Conservation (phyloP, 805 yeast species). For the Candida chauliodis region DNA sequence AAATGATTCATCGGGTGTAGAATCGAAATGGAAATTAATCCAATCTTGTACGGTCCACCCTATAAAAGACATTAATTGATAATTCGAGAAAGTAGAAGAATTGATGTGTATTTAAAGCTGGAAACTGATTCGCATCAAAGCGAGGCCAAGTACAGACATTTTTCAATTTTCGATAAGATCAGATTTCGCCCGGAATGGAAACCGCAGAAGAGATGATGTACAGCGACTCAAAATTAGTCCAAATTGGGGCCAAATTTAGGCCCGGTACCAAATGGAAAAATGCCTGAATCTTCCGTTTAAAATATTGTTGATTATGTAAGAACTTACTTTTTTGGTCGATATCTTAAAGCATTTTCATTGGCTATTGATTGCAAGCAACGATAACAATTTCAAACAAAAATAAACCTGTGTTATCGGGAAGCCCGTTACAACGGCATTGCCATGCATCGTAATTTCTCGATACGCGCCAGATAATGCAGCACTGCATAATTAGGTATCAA, state of each 20-base stretch:
- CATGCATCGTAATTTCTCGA: not conserved
- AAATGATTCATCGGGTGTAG: conserved; percentile 61
- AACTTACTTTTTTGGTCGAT: no score
- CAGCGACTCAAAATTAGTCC: not conserved
- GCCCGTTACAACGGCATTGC: not conserved
- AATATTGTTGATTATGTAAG: no score
- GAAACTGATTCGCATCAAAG: not conserved
- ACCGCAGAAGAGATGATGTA: not conserved
- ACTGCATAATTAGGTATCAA: no score
- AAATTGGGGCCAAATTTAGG: no score
- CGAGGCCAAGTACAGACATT: not conserved
- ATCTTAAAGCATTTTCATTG: not conserved
- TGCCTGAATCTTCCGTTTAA: no score
- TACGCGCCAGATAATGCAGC: not conserved
- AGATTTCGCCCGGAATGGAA: conserved; percentile 2
- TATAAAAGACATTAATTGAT: conserved; percentile 15
- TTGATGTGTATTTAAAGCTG: not conserved
- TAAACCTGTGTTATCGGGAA: conserved; percentile 4
- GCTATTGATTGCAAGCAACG: not conserved
- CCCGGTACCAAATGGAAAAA: no score
- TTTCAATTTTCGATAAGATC: conserved; percentile 3
- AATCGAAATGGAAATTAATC: conserved; percentile 61
- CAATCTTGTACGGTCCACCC: conserved; percentile 88
- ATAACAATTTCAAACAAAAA: not conserved
- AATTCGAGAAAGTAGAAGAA: not conserved